Evolutionary conservation across 306 rosid species (phyloP).

Genomic region (Canavalia gladiata): DNA sequence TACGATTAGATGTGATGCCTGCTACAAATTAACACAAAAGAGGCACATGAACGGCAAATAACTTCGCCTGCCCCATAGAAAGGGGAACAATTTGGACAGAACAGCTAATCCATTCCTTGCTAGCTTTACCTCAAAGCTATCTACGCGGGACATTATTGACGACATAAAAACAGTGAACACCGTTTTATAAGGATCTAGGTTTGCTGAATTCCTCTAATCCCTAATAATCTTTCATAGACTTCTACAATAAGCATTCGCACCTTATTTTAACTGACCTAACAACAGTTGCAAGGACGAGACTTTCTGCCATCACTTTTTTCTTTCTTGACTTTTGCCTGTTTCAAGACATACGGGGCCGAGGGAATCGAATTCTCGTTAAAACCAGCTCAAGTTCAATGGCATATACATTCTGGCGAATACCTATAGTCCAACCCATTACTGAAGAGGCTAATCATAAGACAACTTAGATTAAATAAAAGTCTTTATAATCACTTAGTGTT

Average conservation of each 20-base stretch:
- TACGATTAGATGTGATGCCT: conserved; percentile 57
- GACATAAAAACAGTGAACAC: conserved; percentile 24
- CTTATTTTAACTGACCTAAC: background rate
- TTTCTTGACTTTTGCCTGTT: background rate
- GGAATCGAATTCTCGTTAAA: conserved; percentile 62
- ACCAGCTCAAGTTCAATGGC: conserved; percentile 43
- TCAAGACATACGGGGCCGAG: background rate
- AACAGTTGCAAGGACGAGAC: background rate
- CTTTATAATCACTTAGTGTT: background rate
- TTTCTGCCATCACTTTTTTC: conserved; percentile 30
- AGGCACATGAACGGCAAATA: background rate
- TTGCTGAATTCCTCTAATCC: background rate
- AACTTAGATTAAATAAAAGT: conserved; percentile 9
- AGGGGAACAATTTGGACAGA: conserved; percentile 35
- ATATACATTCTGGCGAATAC: conserved; percentile 37
- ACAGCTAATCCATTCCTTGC: conserved; percentile 30
- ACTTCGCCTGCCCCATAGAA: conserved; percentile 13
- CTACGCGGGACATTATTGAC: background rate
- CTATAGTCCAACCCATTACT: background rate
- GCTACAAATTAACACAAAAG: conserved; percentile 46
- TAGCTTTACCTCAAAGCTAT: background rate
- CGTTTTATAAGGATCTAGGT: conserved; percentile 22
- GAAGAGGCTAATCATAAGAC: background rate
- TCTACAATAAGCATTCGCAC: background rate
- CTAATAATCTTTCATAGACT: background rate